Base-by-base conservation (phyloP, 768 basidiomycete species). In the Termitomyces sp. region DNA sequence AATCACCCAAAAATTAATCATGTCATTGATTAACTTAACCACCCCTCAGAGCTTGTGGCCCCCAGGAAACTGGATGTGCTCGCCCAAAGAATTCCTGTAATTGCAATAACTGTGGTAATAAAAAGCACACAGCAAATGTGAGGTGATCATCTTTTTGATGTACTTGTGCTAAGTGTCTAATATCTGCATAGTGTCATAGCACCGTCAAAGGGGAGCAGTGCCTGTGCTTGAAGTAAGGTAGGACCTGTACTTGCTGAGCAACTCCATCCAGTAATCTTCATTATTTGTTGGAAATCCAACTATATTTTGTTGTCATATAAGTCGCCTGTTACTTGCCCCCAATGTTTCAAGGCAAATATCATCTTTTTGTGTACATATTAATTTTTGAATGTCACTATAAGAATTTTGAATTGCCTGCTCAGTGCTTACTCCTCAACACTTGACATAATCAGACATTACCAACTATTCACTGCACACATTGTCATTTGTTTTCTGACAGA, bases 31-130 rank as follows among this genome's bases (percentile, higher is more conserved):
- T 13, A 11, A 9, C 13, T 30, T 27, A 3, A 1, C 15, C 7
- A n/a, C 2, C n/a, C 6, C 20, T 52, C 56, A 77, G 76, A 34
- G 60, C 70, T 50, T 77, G 76, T 60, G 76, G 75, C 15, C 69
- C 73, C n/a, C 53, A 66, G 27, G 73, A 73, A 58, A 72, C 71
- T 16, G 75, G 74, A 20, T 76, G 76, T 52, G 58, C 71, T 1
- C 76, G 76, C 66, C 55, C 67, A 1, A 69, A 73, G 67, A 70
- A 65, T 31, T 67, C 72, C 53, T 77, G 76, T 61, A 65, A 71
- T 50, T 77, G 76, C 59, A 64, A 65, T 18, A 62, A 73, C 45
- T 77, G 76, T 60, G 52, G 56, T 6, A 77, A 77, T 58, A 77
- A 77, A 63, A 66, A 63, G 5, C 76, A 76, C 58, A 72, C 75